Evolutionary conservation across 1,139 yeast genomes (phyloP).

Genomic region (Sugiyamaella pinicola): DNA sequence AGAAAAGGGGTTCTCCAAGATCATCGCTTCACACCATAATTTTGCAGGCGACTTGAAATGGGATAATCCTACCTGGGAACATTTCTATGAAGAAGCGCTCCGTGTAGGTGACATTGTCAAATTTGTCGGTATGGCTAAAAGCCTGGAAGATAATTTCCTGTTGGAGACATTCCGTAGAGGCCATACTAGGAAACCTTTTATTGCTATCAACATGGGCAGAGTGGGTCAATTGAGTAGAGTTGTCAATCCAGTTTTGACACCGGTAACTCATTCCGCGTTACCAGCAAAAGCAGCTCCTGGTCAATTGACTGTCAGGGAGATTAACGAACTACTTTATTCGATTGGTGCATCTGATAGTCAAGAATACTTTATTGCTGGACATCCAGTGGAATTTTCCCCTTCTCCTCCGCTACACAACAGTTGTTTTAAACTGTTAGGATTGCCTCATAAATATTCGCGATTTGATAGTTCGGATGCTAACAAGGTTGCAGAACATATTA

Average conservation of each 20-base stretch:
- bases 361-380: constrained; percentile 77
- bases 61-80: constrained; percentile 73
- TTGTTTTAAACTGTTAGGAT: constrained; percentile 67
- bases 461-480: constrained; percentile 69
- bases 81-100: constrained; percentile 66
- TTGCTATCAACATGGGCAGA: constrained; percentile 82
- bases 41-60: constrained; percentile 63
- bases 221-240: constrained; percentile 79
- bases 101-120: constrained; percentile 73
- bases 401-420: constrained; percentile 86
- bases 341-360: constrained; percentile 64
- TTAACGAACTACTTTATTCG: constrained; percentile 58
- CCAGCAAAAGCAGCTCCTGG: constrained; percentile 79
- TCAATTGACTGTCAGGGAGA: constrained; percentile 57
- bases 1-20: constrained; percentile 61
- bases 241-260: constrained; percentile 73
- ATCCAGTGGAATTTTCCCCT: constrained; percentile 81
- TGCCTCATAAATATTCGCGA: constrained; percentile 72
- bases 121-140: constrained; percentile 75
- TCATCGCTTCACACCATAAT: constrained; percentile 85
- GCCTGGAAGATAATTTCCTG: constrained; percentile 65
- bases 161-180: constrained; percentile 67
- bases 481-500: constrained; percentile 50
- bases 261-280: constrained; percentile 70
- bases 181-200: constrained; percentile 57